These are phyloP conservation scores for Sabuloglossum arenarium DNA, from an alignment of 495 filamentous ascomycete species.

Conservation along the genomic window DNA sequence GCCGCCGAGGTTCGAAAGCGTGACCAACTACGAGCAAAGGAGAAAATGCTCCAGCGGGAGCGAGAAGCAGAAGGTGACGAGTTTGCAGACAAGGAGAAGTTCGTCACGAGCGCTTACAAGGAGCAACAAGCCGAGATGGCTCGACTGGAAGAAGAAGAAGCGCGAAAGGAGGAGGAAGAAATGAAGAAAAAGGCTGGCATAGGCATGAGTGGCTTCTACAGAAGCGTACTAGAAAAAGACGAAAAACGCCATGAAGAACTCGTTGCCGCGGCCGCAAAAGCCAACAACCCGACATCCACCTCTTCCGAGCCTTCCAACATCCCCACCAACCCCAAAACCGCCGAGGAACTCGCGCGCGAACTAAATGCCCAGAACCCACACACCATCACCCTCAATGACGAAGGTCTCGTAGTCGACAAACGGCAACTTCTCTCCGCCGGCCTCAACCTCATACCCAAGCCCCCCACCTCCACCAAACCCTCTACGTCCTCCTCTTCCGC, in stretches of 20 bases:
- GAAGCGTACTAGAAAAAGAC: conserved; percentile 53
- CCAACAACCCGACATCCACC: conserved; percentile 19
- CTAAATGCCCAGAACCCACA: conserved; percentile 46
- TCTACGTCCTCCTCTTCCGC: neutral
- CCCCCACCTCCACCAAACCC: neutral
- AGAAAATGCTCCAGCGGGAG: conserved; percentile 69
- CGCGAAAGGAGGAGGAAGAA: conserved; percentile 43
- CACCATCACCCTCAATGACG: conserved; percentile 64
- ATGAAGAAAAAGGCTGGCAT: conserved; percentile 35
- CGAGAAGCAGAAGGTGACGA: conserved; percentile 86
- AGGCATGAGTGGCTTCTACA: conserved; percentile 79
- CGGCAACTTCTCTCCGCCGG: conserved; percentile 74
- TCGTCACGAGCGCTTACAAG: conserved; percentile 92
- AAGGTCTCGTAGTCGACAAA: conserved; percentile 88
- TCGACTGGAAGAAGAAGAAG: conserved; percentile 65
- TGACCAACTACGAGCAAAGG: conserved; percentile 69
- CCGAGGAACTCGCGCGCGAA: conserved; percentile 50
- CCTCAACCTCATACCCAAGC: conserved; percentile 50
- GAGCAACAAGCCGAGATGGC: conserved; percentile 72
- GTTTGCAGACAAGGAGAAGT: conserved; percentile 87
- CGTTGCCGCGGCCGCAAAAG: conserved; percentile 49
- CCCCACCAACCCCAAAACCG: conserved; percentile 32
- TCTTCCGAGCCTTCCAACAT: conserved; percentile 22
- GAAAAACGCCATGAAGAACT: conserved; percentile 52
- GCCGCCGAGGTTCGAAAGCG: conserved; percentile 76